Conservation (phyloP, 345 rosid genomes). For the Odontarrhena argentea region DNA sequence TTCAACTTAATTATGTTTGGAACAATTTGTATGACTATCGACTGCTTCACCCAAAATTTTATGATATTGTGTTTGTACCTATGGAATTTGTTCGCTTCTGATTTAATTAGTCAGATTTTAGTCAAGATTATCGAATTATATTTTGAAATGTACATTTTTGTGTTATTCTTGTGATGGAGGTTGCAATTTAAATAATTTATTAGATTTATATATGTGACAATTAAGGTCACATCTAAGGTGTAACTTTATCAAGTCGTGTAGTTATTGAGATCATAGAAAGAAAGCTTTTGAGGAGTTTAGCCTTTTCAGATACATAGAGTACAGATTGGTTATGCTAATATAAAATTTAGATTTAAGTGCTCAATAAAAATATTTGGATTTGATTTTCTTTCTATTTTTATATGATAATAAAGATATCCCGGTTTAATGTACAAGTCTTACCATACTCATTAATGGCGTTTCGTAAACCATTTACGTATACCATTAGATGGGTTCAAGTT, state of each 20-base stretch:
- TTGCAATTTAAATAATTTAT: slow-evolving; percentile 24
- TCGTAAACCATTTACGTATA: slow-evolving; percentile 26
- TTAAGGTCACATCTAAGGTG: slow-evolving; percentile 23
- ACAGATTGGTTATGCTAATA: slow-evolving; percentile 5
- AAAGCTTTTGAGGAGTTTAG: slow-evolving; percentile 33
- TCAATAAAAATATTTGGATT: background rate
- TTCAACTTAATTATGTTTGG: no score
- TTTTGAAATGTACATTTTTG: background rate
- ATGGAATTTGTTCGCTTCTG: no score
- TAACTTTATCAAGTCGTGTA: slow-evolving; percentile 33
- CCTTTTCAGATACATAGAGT: slow-evolving; percentile 31
- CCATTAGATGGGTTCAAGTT: slow-evolving; percentile 16
- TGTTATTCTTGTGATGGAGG: slow-evolving; percentile 33
- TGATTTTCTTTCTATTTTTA: background rate
- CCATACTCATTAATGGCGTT: slow-evolving; percentile 35
- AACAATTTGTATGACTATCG: no score
- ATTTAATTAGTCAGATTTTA: no score
- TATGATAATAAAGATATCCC: slow-evolving; percentile 12
- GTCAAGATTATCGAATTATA: no score
- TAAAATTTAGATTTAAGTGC: background rate
- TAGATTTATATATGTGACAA: background rate
- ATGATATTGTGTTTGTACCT: no score
- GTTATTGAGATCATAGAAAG: slow-evolving; percentile 33
- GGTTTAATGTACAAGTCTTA: slow-evolving; percentile 27
- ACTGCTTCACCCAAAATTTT: no score